Conservation (phyloP, 75 land plant genomes). For the Sequoia sempervirens region DNA sequence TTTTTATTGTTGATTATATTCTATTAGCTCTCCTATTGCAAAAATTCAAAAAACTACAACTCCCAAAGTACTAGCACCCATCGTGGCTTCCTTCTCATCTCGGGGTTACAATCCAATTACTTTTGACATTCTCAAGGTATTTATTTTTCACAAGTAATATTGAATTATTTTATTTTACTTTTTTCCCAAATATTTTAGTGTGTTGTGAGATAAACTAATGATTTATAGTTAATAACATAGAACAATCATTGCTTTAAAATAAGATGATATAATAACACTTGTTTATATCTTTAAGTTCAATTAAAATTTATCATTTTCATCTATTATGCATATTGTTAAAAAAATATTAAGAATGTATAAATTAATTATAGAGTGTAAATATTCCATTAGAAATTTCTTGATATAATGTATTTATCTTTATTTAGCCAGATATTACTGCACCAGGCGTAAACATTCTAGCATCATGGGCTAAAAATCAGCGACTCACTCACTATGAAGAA, state of each 20-base stretch:
- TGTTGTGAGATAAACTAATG: no score
- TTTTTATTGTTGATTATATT: no score
- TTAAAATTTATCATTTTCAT: background rate
- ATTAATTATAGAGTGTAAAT: no score
- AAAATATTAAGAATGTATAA: background rate
- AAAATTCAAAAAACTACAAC: no score
- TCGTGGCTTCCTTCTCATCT: conserved; percentile 35
- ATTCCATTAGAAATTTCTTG: background rate
- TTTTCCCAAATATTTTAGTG: no score
- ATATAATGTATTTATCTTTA: background rate
- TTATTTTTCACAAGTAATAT: no score
- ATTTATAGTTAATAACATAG: no score
- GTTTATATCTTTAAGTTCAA: background rate
- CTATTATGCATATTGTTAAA: background rate
- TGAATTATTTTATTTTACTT: no score
- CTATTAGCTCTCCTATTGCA: no score
- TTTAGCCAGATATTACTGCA: conserved; percentile 58
- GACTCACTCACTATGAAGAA: conserved; percentile 13
- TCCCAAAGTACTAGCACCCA: conserved; percentile 25
- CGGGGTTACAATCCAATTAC: conserved; percentile 3
- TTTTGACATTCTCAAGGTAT: conserved; percentile 22
- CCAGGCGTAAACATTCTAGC: conserved; percentile 59
- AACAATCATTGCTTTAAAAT: no score
- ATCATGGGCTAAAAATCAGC: conserved; percentile 22
- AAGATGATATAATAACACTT: no score